Base-by-base conservation (phyloP, 1,284 basidiomycete genomes). In the Ganoderma sp. region DNA sequence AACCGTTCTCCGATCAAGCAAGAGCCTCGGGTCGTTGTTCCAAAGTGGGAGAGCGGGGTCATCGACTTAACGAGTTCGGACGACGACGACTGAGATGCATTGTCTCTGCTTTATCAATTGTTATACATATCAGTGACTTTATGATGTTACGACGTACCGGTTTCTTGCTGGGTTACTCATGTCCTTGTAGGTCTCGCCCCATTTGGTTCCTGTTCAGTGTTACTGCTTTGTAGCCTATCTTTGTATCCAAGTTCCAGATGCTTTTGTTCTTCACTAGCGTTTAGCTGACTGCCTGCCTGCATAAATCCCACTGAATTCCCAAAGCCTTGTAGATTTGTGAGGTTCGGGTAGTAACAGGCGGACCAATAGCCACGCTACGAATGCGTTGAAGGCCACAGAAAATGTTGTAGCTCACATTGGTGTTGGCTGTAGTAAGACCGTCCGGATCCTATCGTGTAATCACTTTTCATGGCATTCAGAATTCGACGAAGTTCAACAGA, bases 51-150 rank as follows among this genome's bases (percentile, higher is more conserved):
- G 3, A 10, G 19, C 10, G 37, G 28, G 0, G 6, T 58, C n/a
- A 58, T 58, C 34, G 56, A 58, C 37, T 58, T 58, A 37, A 58
- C 56, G 37, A 3, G 5, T 6, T 58, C 34, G 32, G 56, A 58
- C 19, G 37, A 58, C 12, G 56, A 57, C 0, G 34, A 34, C 25
- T 25, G 22, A 52, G 50, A 52, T 12, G 6, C 25, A 1, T 19
- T 32, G 8, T 12, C 8, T 32, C 25, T 12, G 12, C 12, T 50
- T 50, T 7, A 10, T 25, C 25, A 2, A 50, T 22, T n/a, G 48
- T 22, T 50, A 19, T 45, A 45, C 22, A 34, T 17, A 1, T 19
- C 28, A 54, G 2, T 32, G 52, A 54, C 52, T 54, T 32, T 5
- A 54, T 19, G 52, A 54, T 5, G 12, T 32, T 56, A 56, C 8